Base-by-base conservation (phyloP, 2,329 filamentous ascomycete genomes). In the Ophiostoma pallidulum region DNA sequence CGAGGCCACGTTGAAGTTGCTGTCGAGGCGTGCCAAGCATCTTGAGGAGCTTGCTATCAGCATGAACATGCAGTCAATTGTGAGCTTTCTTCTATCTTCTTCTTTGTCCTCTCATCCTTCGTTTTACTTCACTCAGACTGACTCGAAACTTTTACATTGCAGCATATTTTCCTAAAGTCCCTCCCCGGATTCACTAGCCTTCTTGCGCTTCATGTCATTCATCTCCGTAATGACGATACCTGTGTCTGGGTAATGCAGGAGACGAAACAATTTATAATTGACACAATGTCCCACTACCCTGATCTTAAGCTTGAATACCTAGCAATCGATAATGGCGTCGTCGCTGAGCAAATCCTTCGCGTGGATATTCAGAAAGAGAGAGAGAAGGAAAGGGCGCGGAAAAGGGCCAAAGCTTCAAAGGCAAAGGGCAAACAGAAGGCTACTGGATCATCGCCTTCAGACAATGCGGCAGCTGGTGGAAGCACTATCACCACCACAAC, bases 131-230 rank as follows among this genome's bases (percentile, higher is more conserved):
- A 28, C 5, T 28, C 24, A 6, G 24, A 28, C 24, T 28, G 10
- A 28, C 24, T 28, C 24, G n/a, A n/a, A 28, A 5, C 24, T 28
- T 10, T 28, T 10, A 5, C 10, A 6, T 10, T 28, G 14, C 32
- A 80, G 77, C 78, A 82, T 58, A 66, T 66, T 2, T 70, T 82
- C 39, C 69, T 80, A 59, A 76, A 78, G 55, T 67, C 71, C 47
- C 64, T 80, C 35, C 56, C 66, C 1, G 67, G 68, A 41, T 68
- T 94, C 5, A 55, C 58, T 13, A 71, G 64, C 12, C 70, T 82
- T 5, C 69, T 71, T 13, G 78, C 75, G 4, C 64, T 82, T 26
- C 74, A 80, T 50, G 70, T 78, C 14, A 61, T 76, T 33, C 66
- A 66, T 29, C 73, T 80, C 50, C 69, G 73, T 16, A 73, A 71